Conservation (phyloP, 805 yeast genomes). For the Saturnispora gosingensis region DNA sequence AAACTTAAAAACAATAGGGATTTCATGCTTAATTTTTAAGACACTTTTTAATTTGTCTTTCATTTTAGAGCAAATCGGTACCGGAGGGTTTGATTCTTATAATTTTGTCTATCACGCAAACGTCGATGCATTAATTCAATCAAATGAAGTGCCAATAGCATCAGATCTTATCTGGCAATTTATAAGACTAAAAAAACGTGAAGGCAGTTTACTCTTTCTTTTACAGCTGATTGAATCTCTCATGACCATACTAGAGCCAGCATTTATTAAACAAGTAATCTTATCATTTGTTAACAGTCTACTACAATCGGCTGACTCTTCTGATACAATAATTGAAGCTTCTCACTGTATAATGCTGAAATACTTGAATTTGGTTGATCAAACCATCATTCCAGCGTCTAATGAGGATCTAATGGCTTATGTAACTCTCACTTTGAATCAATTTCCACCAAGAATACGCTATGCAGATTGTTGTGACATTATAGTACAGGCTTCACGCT, state of each 20-base stretch:
- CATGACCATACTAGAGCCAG: constrained; percentile 27
- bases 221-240: constrained; percentile 41
- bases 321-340: constrained; percentile 40
- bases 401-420: background rate
- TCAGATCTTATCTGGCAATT: constrained; percentile 21
- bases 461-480: constrained; percentile 46
- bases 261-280: constrained; percentile 23
- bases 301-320: constrained; percentile 15
- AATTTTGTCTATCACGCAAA: constrained; percentile 45
- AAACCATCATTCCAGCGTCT: background rate
- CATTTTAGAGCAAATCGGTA: constrained; percentile 44
- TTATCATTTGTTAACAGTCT: constrained; percentile 21
- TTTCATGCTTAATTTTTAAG: constrained; percentile 19
- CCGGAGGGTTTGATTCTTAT: constrained; percentile 57
- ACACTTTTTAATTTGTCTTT: constrained; percentile 37
- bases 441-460: constrained; percentile 50
- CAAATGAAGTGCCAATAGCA: constrained; percentile 18
- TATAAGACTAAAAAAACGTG: background rate
- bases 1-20: background rate
- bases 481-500: constrained; percentile 26
- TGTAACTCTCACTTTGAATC: constrained; percentile 24
- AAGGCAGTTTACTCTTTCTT: constrained; percentile 36
- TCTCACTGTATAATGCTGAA: constrained; percentile 51
- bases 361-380: constrained; percentile 19
- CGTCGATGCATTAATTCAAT: constrained; percentile 15